Base-by-base conservation (phyloP, 257 asterid genomes). In the Petrea volubilis region DNA sequence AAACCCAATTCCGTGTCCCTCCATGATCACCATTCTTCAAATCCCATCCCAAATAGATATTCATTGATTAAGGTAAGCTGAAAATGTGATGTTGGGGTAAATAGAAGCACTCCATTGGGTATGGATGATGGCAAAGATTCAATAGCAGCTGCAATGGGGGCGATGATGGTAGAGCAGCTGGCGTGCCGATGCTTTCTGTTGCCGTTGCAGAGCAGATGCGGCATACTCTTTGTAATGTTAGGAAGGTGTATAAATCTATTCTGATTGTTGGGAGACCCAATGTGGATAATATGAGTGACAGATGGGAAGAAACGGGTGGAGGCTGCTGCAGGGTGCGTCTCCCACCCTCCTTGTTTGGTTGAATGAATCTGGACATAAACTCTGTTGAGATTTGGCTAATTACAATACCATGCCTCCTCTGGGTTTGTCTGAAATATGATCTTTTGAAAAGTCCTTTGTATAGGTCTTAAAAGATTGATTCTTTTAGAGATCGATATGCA, bases 361-460 rank as follows among this genome's bases (percentile, higher is more conserved):
- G 5, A 47, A 40, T 17, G 66, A 33, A 64, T 64, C 64, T 28
- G 44, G 53, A 11, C 70, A 49, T 34, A 24, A 40, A 44, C 60
- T 43, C 36, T 24, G 10, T 70, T 18, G 63, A 51, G 58, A 20
- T 62, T 62, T 36, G 17, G 68, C 49, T 27, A 36, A 27, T 24
- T 67, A 17, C 2, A 23, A 57, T 27, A 17, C 33, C 46, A 33
- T 31, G 27, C 59, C 38, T 33, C 14, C 59, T 24, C 0, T 38
- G 17, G 17, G 63, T 38, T 24, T 27, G 58, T 63, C 62, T 56
- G 68, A 62, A 50, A 50, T n/a, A n/a, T n/a, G n/a, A n/a, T n/a
- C n/a, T n/a, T n/a, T 71, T 68, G 13, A 49, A 40, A 81, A 59
- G 70, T 74, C 57, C 65, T 52, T 68, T 69, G 38, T 71, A 21